Conservation (phyloP, 805 yeast genomes). For the Tanozyma kutaoensis region DNA sequence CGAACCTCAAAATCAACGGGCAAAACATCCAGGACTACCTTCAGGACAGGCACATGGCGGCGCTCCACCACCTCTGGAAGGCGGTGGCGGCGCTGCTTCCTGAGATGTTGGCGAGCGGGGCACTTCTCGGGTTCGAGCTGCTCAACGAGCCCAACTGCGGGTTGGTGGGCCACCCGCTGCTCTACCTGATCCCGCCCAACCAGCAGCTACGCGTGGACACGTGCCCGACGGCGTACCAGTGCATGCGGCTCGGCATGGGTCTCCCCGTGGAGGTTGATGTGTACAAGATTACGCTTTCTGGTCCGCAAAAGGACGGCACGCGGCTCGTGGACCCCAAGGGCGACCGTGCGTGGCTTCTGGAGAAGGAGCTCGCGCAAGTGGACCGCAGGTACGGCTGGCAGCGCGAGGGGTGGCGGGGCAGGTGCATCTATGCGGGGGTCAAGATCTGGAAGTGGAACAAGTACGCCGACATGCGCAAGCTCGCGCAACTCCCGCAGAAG, state of each 20-base stretch:
- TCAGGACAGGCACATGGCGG: constrained; percentile 45
- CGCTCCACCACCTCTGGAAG: constrained; percentile 30
- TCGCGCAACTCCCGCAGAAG: constrained; percentile 12
- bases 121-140: constrained; percentile 70
- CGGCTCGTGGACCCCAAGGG: constrained; percentile 55
- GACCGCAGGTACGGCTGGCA: constrained; percentile 64
- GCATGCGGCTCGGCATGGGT: constrained; percentile 72
- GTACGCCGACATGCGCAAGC: constrained; percentile 8
- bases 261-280: constrained; percentile 50
- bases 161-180: constrained; percentile 46
- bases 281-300: constrained; percentile 60
- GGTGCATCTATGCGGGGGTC: constrained; percentile 70
- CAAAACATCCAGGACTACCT: constrained; percentile 67
- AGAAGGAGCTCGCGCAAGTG: constrained; percentile 22
- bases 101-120: constrained; percentile 25
- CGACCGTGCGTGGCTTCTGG: constrained; percentile 51
- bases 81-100: constrained; percentile 13
- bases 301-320: constrained; percentile 57
- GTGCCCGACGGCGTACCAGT: constrained; percentile 70
- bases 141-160: constrained; percentile 83
- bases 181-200: constrained; percentile 39
- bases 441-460: constrained; percentile 55
- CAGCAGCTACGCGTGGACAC: constrained; percentile 68
- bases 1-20: constrained; percentile 59
- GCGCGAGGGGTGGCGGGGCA: constrained; percentile 58